Base-by-base conservation (phyloP, 2,329 filamentous ascomycete species). In the Ciborinia camelliae region DNA sequence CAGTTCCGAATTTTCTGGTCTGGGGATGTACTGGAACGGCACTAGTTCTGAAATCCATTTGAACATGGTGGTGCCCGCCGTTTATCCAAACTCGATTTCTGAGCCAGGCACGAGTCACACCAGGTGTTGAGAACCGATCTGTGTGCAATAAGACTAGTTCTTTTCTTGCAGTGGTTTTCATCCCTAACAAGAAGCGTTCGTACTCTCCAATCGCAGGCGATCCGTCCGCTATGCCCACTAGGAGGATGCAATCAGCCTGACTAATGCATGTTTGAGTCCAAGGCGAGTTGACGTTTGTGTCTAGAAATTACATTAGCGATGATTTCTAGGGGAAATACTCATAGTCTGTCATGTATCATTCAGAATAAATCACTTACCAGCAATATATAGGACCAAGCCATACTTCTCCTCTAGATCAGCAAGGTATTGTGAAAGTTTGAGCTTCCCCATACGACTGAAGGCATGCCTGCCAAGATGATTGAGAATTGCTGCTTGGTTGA, bases 231-330 rank as follows among this genome's bases (percentile, higher is more conserved):
- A 98, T 79, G 0, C 92, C 95, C 35, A 99, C 92, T 10, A 99
- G 82, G 9, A 99, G 82, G 68, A 99, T 97, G 71, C 93, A 97
- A 77, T 99, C 95, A 1, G 95, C 95, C 77, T 99, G 95, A 20
- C 90, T 90, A 69, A 99, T 97, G 75, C 96, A 99, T 0, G 95
- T 98, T 73, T 97, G 92, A 0, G 96, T 99, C 95, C 95, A 99
- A 0, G 94, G 93, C 1, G 96, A 92, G 72, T 97, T 98, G 72
- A 98, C 95, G 67, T 88, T 97, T 5, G 96, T 99, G 76, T 99
- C 95, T 89, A 20, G 7, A 60, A 35, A 32, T 26, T 57, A 43
- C n/a, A 37, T 64, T 61, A 64, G 62, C 37, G 28, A 58, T 12
- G 23, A 20, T 50, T 15, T 14, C 8, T 41, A 8, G 68, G 71